Evolutionary conservation across 768 basidiomycete genomes (phyloP).

Genomic region (Coprinellus aureogranulatus): DNA sequence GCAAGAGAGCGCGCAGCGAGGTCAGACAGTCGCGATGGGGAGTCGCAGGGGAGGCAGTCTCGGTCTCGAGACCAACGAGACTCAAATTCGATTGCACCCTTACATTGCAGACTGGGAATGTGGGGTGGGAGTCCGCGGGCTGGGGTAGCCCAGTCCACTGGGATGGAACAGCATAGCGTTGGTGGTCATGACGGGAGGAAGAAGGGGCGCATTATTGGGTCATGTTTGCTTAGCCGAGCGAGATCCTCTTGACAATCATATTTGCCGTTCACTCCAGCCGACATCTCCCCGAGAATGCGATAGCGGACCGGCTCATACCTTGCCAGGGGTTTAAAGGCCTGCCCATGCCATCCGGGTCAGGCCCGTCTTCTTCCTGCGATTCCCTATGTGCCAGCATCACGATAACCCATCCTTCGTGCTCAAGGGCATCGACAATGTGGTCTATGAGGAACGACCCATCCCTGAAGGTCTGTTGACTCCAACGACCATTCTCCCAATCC

Average conservation of each 20-base stretch:
- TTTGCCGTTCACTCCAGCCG: not conserved
- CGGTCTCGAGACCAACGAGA: not conserved
- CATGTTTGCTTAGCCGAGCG: not conserved
- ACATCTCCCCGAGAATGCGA: conserved; percentile 9
- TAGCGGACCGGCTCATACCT: conserved; percentile 12
- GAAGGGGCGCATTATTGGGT: not conserved
- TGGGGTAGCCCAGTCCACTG: conserved; percentile 1
- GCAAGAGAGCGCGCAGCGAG: too few species aligned
- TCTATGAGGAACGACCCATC: conserved; percentile 72
- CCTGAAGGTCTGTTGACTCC: conserved; percentile 54
- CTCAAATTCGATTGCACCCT: not conserved
- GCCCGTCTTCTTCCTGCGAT: conserved; percentile 9
- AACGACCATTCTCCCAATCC: not conserved
- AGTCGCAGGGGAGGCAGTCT: conserved; percentile 9
- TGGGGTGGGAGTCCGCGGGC: not conserved
- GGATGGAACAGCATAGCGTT: not conserved
- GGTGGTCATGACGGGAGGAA: not conserved
- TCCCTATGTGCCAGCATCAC: conserved; percentile 42
- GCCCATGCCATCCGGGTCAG: not conserved
- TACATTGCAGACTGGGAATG: not conserved
- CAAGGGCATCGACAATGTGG: conserved; percentile 62
- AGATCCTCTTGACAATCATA: not conserved
- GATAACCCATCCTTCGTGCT: conserved; percentile 82
- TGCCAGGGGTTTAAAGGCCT: conserved; percentile 5
- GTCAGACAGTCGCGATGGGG: conserved; percentile 5